Evolutionary conservation across 768 basidiomycete genomes (phyloP).

Genomic region (Rhizopogon vinicolor): DNA sequence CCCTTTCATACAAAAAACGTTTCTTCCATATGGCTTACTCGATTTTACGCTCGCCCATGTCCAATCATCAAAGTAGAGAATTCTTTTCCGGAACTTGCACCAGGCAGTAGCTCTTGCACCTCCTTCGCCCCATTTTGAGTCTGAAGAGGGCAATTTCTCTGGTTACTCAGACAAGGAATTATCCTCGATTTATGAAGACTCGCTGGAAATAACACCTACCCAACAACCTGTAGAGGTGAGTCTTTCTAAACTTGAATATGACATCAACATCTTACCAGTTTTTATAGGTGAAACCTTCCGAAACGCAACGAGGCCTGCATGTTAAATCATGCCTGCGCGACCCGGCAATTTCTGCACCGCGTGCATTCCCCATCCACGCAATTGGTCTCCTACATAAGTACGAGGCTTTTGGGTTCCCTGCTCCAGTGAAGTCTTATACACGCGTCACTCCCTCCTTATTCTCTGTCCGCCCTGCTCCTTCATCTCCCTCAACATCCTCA

Average conservation of each 20-base stretch:
- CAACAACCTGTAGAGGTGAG: conserved; percentile 24
- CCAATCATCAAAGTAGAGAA: no score
- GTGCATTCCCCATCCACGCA: conserved; percentile 55
- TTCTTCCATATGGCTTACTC: no score
- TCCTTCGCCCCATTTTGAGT: not conserved
- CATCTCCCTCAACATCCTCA: conserved; percentile 5
- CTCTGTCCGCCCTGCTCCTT: conserved; percentile 32
- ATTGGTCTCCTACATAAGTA: conserved; percentile 67
- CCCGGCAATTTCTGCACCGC: conserved; percentile 7
- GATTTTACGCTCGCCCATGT: no score
- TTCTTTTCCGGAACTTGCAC: conserved; percentile 14
- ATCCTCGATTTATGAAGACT: conserved; percentile 35
- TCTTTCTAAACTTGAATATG: conserved; percentile 1
- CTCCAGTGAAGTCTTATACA: conserved; percentile 74
- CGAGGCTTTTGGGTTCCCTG: conserved; percentile 56
- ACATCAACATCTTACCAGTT: not conserved
- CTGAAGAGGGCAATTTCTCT: not conserved
- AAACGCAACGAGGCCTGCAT: conserved; percentile 64
- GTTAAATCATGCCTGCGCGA: conserved; percentile 55
- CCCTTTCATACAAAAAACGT: no score
- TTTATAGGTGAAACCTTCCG: conserved; percentile 46
- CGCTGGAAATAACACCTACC: conserved; percentile 27
- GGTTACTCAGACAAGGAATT: conserved; percentile 33
- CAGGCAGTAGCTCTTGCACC: conserved; percentile 11
- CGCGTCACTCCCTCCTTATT: conserved; percentile 58